Evolutionary conservation across 257 asterid genomes (phyloP).

Genomic region (Solanum pennellii): DNA sequence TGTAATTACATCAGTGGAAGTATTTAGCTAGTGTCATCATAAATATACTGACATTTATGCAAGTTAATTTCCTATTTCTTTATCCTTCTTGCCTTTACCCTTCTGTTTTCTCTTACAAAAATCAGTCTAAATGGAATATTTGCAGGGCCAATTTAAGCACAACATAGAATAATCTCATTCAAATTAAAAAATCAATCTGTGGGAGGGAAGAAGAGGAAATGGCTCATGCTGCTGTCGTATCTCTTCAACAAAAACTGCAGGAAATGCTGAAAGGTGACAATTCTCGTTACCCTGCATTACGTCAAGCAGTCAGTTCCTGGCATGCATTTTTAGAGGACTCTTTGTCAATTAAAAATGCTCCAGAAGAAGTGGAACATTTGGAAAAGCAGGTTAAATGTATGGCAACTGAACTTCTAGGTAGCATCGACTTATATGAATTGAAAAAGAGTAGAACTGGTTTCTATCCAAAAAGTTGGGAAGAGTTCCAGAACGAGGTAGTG

Average conservation of each 20-base stretch:
- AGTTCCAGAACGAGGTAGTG: neutral
- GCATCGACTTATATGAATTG: neutral
- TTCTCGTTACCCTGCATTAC: neutral
- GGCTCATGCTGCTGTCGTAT: neutral
- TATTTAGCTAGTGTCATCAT: neutral
- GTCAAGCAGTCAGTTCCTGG: neutral
- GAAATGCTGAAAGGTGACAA: neutral
- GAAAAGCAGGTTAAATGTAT: neutral
- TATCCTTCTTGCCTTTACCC: neutral
- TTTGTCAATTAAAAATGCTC: neutral
- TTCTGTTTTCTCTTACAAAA: neutral
- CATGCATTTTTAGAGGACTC: neutral
- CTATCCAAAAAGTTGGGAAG: neutral
- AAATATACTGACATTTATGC: neutral
- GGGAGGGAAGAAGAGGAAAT: neutral
- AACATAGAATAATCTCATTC: neutral
- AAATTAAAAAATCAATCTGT: neutral
- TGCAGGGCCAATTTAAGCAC: neutral
- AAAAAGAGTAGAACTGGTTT: neutral
- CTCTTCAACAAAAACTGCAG: neutral
- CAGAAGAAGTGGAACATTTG: neutral
- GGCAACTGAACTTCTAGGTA: neutral
- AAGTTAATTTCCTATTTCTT: neutral
- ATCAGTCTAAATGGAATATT: neutral
- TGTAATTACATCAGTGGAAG: neutral